Conservation (phyloP, 208 protist genomes). For the Perkinsela sp. region DNA sequence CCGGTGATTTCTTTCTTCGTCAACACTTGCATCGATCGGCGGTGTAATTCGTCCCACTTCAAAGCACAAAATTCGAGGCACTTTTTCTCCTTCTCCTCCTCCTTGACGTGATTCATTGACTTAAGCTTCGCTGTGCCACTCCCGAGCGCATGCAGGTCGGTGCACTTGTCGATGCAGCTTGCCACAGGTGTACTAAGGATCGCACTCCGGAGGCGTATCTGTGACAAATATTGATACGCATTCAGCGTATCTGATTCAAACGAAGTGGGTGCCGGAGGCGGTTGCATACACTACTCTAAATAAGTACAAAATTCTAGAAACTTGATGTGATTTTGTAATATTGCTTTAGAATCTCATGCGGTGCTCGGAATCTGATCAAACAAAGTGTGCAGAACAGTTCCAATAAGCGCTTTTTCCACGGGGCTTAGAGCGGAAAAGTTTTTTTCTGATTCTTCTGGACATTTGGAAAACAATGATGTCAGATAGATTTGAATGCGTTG, state of each 20-base stretch:
- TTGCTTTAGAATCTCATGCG: no score
- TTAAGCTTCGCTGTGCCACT: not conserved
- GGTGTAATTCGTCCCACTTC: not conserved
- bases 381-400: not conserved
- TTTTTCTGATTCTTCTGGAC: not conserved
- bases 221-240: not conserved
- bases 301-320: no score
- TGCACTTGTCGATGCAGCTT: not conserved
- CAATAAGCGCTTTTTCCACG: not conserved
- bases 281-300: not conserved
- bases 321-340: no score
- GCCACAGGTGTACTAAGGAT: not conserved
- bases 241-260: not conserved
- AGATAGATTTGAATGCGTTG: not conserved
- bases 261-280: not conserved
- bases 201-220: not conserved
- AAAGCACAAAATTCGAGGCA: conserved; percentile 1
- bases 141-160: not conserved
- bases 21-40: not conserved
- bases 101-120: not conserved
- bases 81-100: not conserved
- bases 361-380: no score
- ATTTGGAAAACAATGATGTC: not conserved
- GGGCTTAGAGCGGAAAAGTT: not conserved
- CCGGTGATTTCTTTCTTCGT: not conserved